These are phyloP conservation scores for Pseudomassariella vexata DNA, from an alignment of 2,329 filamentous ascomycete species.

Conservation along the genomic window DNA sequence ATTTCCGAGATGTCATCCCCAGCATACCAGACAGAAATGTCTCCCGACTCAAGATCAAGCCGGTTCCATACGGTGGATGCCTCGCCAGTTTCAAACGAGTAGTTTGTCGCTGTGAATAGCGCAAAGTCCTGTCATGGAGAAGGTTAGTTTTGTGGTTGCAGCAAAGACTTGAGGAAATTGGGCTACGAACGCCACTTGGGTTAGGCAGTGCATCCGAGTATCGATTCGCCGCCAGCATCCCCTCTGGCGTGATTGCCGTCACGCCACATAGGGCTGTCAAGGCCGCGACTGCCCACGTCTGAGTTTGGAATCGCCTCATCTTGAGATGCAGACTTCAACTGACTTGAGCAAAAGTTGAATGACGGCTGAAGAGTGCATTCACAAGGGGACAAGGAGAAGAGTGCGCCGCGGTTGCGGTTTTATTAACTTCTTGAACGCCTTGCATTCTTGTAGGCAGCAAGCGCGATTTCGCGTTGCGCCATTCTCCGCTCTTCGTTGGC, in stretches of 20 bases:
- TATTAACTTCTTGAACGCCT: too few species aligned
- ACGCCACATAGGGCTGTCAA: slow-evolving; percentile 20
- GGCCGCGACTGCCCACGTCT: too few species aligned
- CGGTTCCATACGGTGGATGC: slow-evolving; percentile 43
- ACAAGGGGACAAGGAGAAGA: too few species aligned
- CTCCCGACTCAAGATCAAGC: slow-evolving; percentile 47
- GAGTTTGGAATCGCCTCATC: too few species aligned
- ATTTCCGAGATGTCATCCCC: slow-evolving; percentile 51
- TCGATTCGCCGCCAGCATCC: slow-evolving; percentile 25
- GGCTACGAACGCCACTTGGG: slow-evolving; percentile 23
- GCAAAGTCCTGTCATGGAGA: slow-evolving; percentile 30
- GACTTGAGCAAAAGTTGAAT: too few species aligned
- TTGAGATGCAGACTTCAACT: too few species aligned
- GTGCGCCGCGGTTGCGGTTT: too few species aligned
- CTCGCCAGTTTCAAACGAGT: slow-evolving; percentile 52
- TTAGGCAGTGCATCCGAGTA: slow-evolving; percentile 25
- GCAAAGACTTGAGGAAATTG: not conserved
- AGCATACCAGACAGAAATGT: slow-evolving; percentile 45
- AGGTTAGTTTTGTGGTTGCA: slow-evolving; percentile 5
- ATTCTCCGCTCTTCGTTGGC: too few species aligned
- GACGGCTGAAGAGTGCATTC: too few species aligned
- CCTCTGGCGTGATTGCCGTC: slow-evolving; percentile 23
- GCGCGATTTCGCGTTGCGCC: too few species aligned
- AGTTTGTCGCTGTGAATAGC: slow-evolving; percentile 46
- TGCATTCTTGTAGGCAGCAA: too few species aligned